These are phyloP conservation scores for Plasmodium ovale DNA, from an alignment of 169 alveolate genomes.

Conservation along the genomic window DNA sequence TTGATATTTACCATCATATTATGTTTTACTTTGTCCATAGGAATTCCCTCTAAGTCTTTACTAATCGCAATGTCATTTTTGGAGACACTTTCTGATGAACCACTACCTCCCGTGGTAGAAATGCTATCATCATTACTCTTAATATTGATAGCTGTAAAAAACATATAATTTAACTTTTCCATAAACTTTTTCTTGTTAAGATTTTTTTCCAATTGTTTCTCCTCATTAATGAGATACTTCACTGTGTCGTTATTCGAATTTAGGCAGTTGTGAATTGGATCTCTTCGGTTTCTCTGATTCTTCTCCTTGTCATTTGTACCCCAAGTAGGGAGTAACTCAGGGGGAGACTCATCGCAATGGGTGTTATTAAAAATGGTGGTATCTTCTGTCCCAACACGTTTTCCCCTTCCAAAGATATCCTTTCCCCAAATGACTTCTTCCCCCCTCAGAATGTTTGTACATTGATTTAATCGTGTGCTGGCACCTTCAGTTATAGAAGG, in stretches of 20 bases:
- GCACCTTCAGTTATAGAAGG: too few relatives aligned
- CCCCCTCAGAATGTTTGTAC: too few relatives aligned
- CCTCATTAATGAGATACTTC: not conserved
- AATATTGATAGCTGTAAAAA: slow-evolving; percentile 5
- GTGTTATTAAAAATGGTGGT: not conserved
- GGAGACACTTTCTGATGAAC: too few relatives aligned
- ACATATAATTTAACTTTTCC: slow-evolving; percentile 13
- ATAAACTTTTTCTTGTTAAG: not conserved
- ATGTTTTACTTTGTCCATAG: not conserved
- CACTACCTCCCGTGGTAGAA: not conserved
- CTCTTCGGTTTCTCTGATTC: not conserved
- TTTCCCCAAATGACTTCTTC: too few relatives aligned
- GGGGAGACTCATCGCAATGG: not conserved
- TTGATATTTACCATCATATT: slow-evolving; percentile 26
- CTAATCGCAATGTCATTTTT: too few relatives aligned
- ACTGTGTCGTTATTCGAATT: not conserved
- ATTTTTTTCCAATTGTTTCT: not conserved
- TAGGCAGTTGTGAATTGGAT: too few relatives aligned
- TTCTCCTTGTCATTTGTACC: too few relatives aligned
- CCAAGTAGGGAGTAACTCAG: too few relatives aligned
- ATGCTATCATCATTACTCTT: not conserved
- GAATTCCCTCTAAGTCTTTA: not conserved
- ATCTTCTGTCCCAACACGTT: too few relatives aligned
- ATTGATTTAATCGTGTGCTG: too few relatives aligned
- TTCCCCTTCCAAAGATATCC: too few relatives aligned